A percentile compares a stretch with the other conserved stretches of the same genome.
Evolutionary conservation across 805 yeast species (phyloP).

Genomic region (Starmera quercuum): DNA sequence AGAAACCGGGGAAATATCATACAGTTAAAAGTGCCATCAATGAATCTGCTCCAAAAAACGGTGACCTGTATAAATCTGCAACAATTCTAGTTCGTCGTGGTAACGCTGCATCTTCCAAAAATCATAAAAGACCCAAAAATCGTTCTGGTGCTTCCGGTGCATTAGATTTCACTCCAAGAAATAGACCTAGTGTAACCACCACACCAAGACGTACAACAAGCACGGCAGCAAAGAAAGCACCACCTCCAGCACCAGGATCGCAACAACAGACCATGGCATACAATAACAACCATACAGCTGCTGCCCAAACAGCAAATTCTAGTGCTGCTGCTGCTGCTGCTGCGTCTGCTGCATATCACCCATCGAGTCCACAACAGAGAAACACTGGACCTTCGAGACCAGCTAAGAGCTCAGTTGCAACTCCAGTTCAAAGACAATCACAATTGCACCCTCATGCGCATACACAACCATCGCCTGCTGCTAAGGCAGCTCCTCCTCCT

Average conservation of each 20-base stretch:
- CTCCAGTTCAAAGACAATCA: slow-evolving; percentile 19
- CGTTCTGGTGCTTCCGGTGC: slow-evolving; percentile 17
- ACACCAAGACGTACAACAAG: slow-evolving; percentile 16
- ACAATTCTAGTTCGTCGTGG: slow-evolving; percentile 79
- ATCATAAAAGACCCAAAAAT: slow-evolving; percentile 72
- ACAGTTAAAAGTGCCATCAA: slow-evolving; percentile 62
- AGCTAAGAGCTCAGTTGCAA: slow-evolving; percentile 15
- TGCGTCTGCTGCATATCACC: slow-evolving; percentile 27
- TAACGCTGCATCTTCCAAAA: slow-evolving; percentile 60
- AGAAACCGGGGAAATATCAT: slow-evolving; percentile 81
- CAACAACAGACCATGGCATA: slow-evolving; percentile 9
- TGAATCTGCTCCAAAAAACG: slow-evolving; percentile 50
- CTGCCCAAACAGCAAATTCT: slow-evolving; percentile 8
- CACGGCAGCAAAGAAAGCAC: slow-evolving; percentile 16
- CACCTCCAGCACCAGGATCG: slow-evolving; percentile 21
- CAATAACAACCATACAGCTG: slow-evolving; percentile 9
- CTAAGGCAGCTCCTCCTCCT: slow-evolving; percentile 69
- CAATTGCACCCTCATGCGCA: slow-evolving; percentile 69
- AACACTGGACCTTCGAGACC: slow-evolving; percentile 18
- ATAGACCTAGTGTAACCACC: slow-evolving; percentile 9
- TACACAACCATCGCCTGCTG: slow-evolving; percentile 46
- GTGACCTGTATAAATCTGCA: slow-evolving; percentile 84
- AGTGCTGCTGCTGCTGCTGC: slow-evolving; percentile 32
- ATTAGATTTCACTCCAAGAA: slow-evolving; percentile 23
- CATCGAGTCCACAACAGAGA: slow-evolving; percentile 5